Evolutionary conservation across 305 asterid species (phyloP).

Genomic region (Striga hermonthica): DNA sequence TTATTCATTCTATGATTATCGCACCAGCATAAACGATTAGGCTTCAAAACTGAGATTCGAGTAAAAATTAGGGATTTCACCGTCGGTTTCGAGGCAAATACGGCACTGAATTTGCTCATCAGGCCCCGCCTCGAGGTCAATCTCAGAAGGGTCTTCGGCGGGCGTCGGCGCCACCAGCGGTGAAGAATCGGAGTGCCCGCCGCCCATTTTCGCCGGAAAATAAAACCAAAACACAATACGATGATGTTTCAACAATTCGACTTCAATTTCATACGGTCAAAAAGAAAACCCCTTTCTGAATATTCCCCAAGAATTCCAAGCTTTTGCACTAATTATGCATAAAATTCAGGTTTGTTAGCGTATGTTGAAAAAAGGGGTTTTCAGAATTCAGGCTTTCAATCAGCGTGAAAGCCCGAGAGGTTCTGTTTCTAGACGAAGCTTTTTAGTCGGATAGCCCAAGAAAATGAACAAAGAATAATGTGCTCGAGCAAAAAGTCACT

Average conservation of each 20-base stretch:
- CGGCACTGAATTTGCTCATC: conserved; percentile 94
- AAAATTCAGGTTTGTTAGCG: not conserved
- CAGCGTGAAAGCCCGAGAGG: conserved; percentile 29
- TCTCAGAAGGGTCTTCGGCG: conserved; percentile 54
- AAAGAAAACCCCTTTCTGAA: conserved; percentile 11
- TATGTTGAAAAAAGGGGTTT: not conserved
- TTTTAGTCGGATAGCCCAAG: too few relatives aligned
- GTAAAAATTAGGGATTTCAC: conserved; percentile 35
- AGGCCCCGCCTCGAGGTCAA: conserved; percentile 93
- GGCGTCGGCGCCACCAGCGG: conserved; percentile 64
- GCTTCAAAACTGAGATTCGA: not conserved
- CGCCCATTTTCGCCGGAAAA: conserved; percentile 34
- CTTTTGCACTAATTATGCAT: not conserved
- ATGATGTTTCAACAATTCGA: conserved; percentile 26
- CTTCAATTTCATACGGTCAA: conserved; percentile 21
- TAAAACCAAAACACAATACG: not conserved
- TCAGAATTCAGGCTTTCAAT: conserved; percentile 29
- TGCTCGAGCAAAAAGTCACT: too few relatives aligned
- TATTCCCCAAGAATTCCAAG: conserved; percentile 12
- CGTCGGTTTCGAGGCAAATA: conserved; percentile 89
- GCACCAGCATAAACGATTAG: conserved; percentile 4
- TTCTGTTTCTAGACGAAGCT: too few relatives aligned
- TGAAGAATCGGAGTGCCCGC: conserved; percentile 49
- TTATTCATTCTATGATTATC: conserved; percentile 15
- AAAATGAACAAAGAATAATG: too few relatives aligned